Percentiles rank a stretch among this genome's conserved stretches.
These are phyloP conservation scores for Eucalyptus polyanthemos DNA, from an alignment of 345 rosid species.

Conservation along the genomic window DNA sequence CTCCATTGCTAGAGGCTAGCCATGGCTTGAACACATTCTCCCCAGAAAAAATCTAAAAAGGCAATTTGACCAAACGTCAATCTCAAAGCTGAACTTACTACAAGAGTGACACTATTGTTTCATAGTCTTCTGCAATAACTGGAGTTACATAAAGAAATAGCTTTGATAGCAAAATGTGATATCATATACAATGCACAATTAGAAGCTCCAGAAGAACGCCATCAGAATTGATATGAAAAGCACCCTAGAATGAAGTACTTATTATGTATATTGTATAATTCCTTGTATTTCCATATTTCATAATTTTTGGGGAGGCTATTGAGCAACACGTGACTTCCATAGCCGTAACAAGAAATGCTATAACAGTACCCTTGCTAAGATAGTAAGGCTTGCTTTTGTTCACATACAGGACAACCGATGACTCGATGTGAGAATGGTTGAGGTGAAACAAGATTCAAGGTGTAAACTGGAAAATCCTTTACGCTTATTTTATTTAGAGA, in stretches of 20 bases:
- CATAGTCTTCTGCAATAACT: background rate
- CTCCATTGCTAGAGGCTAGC: background rate
- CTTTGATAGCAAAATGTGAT: background rate
- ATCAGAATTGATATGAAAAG: background rate
- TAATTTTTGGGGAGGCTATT: background rate
- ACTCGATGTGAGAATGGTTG: background rate
- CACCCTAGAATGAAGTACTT: background rate
- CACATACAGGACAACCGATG: background rate
- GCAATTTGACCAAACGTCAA: background rate
- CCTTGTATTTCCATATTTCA: background rate
- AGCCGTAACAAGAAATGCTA: background rate
- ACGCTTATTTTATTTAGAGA: background rate
- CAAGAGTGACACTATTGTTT: background rate
- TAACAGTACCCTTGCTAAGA: background rate
- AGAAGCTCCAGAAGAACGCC: background rate
- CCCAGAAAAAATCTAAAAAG: background rate
- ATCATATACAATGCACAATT: background rate
- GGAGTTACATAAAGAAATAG: background rate
- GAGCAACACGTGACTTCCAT: accelerated
- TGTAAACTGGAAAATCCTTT: background rate
- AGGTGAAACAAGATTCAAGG: background rate
- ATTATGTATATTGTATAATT: background rate
- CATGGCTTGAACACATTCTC: background rate
- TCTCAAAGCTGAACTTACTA: background rate
- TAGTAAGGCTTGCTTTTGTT: background rate